Evolutionary conservation across 129 eudicot genomes (phyloP), one percentile per base, ranked within the genome.

Genomic region (Escallonia rubra): DNA sequence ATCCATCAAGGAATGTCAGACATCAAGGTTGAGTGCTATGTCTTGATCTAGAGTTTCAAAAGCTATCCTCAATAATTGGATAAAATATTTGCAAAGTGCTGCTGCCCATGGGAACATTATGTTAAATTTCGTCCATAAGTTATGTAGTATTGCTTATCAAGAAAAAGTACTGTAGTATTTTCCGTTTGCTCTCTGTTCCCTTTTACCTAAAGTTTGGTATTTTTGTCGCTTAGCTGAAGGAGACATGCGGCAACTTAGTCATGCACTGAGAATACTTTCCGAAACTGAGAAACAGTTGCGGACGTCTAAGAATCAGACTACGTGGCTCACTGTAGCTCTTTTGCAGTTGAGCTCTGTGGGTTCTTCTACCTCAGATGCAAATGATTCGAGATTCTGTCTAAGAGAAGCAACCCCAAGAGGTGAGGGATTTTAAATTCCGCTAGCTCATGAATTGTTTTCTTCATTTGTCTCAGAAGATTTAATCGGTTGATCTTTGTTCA

Each of bases 271-370:
- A 76, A 76, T 83, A 67, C 87, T 94, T 23, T 80, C 97, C 6
- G 97, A 94, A 75, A 77, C 97, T 14, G 97, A 94, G 73, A 94
- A 87, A 72, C 99, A 94, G 78, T 72, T 94, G 68, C 82, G 99
- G 73, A 78, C 75, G 69, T 86, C 96, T 13, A 90, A 90, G 75
- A 94, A 85, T 72, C 97, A 94, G 69, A 85, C 87, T 7, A 89
- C 99, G 13, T 94, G 99, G 99, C 93, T 94, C 41, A 94, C 89
- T 23, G 97, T 77, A 43, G 97, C 97, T 70, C 88, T 94, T 57
- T 79, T 94, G 61, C 99, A 87, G 74, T 75, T 94, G 66, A 85
- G 87, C 74, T 94, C 96, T 56, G 72, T 66, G 14, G 87, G 80
- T 56, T 59, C 82, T 4, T 53, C 82, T 13, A 57, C 61, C 41